Evolutionary conservation across 345 rosid genomes (phyloP).

Genomic region (Cardiospermum halicacabum): DNA sequence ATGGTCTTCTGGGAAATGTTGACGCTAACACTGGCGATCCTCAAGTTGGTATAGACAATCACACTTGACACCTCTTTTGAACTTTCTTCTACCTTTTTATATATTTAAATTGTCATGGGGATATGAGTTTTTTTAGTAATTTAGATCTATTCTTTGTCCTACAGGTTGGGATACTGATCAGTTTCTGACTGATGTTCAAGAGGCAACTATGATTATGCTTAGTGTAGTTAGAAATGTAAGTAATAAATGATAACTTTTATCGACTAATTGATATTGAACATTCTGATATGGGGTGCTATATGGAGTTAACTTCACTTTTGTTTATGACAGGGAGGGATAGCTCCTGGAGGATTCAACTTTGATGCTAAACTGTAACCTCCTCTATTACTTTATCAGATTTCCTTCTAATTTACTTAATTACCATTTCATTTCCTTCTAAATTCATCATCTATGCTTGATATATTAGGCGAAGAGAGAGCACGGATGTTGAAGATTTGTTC

Average conservation of each 20-base stretch:
- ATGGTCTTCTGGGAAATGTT: slow-evolving; percentile 79
- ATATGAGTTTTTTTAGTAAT: not conserved
- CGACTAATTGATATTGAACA: not conserved
- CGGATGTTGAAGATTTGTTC: slow-evolving; percentile 90
- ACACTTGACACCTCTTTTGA: not conserved
- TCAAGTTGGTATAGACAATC: slow-evolving; percentile 52
- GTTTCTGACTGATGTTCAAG: slow-evolving; percentile 74
- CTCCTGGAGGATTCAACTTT: slow-evolving; percentile 97
- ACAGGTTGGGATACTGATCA: slow-evolving; percentile 99
- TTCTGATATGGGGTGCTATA: not conserved
- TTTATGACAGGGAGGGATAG: slow-evolving; percentile 66
- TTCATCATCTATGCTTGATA: slow-evolving; percentile 4
- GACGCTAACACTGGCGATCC: slow-evolving; percentile 98
- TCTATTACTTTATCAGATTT: not conserved
- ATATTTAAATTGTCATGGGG: not conserved
- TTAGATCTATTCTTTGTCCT: not conserved
- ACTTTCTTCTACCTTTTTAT: not conserved
- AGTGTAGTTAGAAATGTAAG: slow-evolving; percentile 83
- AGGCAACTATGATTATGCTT: slow-evolving; percentile 87
- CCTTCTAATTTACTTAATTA: not conserved
- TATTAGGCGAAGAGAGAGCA: slow-evolving; percentile 89
- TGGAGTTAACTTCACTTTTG: slow-evolving; percentile 8
- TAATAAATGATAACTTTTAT: not conserved
- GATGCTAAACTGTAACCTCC: slow-evolving; percentile 82
- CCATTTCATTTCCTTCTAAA: not conserved